Percentiles rank a stretch among this genome's conserved stretches.
Conservation (phyloP, 1,284 basidiomycete species). For the Laetiporus sulphureus region DNA sequence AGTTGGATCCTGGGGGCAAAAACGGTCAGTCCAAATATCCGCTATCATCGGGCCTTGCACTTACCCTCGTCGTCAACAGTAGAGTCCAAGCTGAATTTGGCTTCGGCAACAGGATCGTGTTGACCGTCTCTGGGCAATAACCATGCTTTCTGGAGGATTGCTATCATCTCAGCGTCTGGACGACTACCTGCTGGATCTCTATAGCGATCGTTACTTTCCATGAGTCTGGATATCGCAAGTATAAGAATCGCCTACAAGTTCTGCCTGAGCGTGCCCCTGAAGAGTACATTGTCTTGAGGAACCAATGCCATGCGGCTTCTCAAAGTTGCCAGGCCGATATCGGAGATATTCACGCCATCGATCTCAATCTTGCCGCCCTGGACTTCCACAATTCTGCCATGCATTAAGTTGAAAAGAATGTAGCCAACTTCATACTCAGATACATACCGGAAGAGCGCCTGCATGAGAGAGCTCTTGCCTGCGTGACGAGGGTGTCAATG, state of each 20-base stretch:
- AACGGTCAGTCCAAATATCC: neutral
- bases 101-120: slow-evolving; percentile 41
- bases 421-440: neutral
- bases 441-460: slow-evolving; percentile 59
- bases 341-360: slow-evolving; percentile 58
- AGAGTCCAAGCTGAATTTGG: slow-evolving; percentile 64
- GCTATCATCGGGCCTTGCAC: slow-evolving; percentile 3
- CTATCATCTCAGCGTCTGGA: slow-evolving; percentile 48
- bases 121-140: slow-evolving; percentile 46
- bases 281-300: slow-evolving; percentile 61
- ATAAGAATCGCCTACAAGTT: slow-evolving; percentile 45
- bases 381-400: slow-evolving; percentile 56
- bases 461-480: slow-evolving; percentile 74
- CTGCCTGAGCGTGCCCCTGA: slow-evolving; percentile 60
- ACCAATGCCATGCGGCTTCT: slow-evolving; percentile 64
- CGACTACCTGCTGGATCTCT: slow-evolving; percentile 55
- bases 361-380: slow-evolving; percentile 59
- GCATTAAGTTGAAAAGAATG: slow-evolving; percentile 27
- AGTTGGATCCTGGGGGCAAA: slow-evolving; percentile 51
- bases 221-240: slow-evolving; percentile 11
- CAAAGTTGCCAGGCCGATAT: slow-evolving; percentile 51
- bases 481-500: slow-evolving; percentile 11
- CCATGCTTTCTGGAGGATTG: slow-evolving; percentile 52
- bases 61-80: slow-evolving; percentile 57
- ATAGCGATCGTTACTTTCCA: slow-evolving; percentile 3